A percentile compares a stretch with the other conserved stretches of the same genome.
These are phyloP conservation scores for Bassia scoparia DNA, from an alignment of 148 eudicot genomes.

Conservation along the genomic window DNA sequence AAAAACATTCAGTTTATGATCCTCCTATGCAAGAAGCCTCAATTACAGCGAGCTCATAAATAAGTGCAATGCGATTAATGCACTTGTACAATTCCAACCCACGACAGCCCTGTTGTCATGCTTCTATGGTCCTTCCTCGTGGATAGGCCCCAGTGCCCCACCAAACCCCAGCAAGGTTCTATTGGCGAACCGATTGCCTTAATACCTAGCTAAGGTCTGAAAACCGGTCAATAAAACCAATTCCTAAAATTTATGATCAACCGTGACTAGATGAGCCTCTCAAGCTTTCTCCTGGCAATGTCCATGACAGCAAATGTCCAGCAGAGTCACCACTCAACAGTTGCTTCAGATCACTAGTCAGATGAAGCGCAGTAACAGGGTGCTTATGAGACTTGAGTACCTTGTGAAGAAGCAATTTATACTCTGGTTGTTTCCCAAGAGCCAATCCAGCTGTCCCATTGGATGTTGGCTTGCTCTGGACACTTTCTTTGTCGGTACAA, in stretches of 20 bases:
- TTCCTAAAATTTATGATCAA: conserved; percentile 24
- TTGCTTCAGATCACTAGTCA: conserved; percentile 78
- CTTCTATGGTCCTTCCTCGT: conserved; percentile 14
- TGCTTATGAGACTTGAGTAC: conserved; percentile 79
- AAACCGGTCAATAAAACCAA: conserved; percentile 11
- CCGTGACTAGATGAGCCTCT: conserved; percentile 52
- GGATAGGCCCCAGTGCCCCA: conserved; percentile 27
- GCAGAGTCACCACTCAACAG: conserved; percentile 78
- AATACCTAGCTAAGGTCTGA: conserved; percentile 16
- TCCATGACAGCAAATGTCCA: conserved; percentile 92
- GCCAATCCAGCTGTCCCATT: conserved; percentile 41
- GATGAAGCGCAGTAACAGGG: conserved; percentile 79
- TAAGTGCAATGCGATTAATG: neutral
- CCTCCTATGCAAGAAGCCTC: conserved; percentile 16
- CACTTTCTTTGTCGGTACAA: conserved; percentile 40
- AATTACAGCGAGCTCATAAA: conserved; percentile 5
- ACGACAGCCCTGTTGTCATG: conserved; percentile 43
- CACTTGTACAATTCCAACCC: conserved; percentile 22
- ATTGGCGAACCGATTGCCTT: conserved; percentile 12
- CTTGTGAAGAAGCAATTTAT: conserved; percentile 67
- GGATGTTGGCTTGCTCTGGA: conserved; percentile 34
- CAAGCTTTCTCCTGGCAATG: conserved; percentile 73
- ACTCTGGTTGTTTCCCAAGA: conserved; percentile 59
- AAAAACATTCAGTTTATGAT: conserved; percentile 25
- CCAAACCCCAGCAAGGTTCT: conserved; percentile 12